These are phyloP conservation scores for Drechmeria coniospora DNA, from an alignment of 2,329 filamentous ascomycete species.

Conservation along the genomic window DNA sequence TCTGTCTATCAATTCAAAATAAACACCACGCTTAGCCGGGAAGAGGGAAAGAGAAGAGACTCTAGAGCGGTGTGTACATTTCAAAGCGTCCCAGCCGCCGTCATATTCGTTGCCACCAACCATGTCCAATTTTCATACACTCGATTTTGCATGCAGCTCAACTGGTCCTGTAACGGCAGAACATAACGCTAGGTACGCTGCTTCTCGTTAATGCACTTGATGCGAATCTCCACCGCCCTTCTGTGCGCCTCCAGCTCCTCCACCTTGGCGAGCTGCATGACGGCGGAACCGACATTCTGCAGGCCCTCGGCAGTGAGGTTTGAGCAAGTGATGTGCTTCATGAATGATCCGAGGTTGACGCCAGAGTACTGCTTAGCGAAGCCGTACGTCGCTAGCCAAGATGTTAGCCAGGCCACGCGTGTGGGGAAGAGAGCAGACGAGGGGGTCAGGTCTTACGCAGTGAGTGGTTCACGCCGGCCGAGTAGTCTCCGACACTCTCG, in stretches of 20 bases:
- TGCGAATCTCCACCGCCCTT: conserved; percentile 72
- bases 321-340: conserved; percentile 95
- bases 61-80: no score
- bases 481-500: conserved; percentile 95
- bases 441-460: conserved; percentile 54
- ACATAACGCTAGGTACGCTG: no score
- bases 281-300: conserved; percentile 68
- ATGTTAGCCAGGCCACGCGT: conserved; percentile 5
- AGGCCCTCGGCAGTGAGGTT: conserved; percentile 78
- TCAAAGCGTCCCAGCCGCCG: no score
- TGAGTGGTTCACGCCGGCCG: conserved; percentile 93
- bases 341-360: conserved; percentile 87
- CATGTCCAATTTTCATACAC: no score
- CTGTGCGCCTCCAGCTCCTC: conserved; percentile 92
- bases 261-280: conserved; percentile 89
- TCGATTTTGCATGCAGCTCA: no score
- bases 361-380: conserved; percentile 98
- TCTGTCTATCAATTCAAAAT: no score
- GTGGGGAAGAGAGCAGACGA: not conserved
- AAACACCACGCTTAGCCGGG: no score
- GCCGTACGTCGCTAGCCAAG: conserved; percentile 67
- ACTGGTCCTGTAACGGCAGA: no score
- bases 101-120: conserved; percentile 1
- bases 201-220: conserved; percentile 32
- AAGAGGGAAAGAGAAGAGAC: no score